Conservation (phyloP, 441 rosid genomes). For the Heliophila coronopifolia region DNA sequence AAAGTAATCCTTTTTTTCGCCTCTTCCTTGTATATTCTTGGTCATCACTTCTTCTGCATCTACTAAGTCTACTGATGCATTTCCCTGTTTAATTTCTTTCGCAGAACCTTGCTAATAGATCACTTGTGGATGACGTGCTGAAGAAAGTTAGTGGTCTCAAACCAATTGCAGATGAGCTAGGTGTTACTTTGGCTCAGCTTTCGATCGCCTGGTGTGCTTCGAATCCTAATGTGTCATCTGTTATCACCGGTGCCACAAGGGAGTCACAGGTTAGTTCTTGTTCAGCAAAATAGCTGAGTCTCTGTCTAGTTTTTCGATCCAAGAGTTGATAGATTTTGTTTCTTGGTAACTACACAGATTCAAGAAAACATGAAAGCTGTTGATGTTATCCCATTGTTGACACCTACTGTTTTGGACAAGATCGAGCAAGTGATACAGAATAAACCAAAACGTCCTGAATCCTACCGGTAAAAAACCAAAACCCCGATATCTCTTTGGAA, state of each 20-base stretch:
- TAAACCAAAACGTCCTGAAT: conserved; percentile 85
- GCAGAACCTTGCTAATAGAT: conserved; percentile 85
- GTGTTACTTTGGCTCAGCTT: conserved; percentile 86
- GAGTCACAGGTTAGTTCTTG: conserved; percentile 70
- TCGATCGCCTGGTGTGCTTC: conserved; percentile 98
- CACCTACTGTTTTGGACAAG: conserved; percentile 79
- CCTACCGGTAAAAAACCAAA: conserved; percentile 54
- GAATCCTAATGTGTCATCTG: conserved; percentile 91
- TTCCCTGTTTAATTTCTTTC: not conserved
- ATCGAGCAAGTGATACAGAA: conserved; percentile 70
- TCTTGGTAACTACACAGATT: conserved; percentile 41
- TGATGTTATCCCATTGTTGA: conserved; percentile 70
- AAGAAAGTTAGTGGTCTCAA: conserved; percentile 80
- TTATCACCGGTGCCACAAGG: conserved; percentile 92
- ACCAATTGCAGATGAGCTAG: conserved; percentile 97
- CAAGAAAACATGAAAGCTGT: conserved; percentile 94
- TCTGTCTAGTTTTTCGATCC: not conserved
- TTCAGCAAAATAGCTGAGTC: not conserved
- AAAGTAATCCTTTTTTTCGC: conserved; percentile 41
- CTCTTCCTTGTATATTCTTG: conserved; percentile 6
- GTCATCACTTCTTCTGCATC: not conserved
- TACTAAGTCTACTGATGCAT: not conserved
- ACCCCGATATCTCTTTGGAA: not conserved
- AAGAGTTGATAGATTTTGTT: not conserved
- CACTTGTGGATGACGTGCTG: conserved; percentile 85